A percentile compares a stretch with the other conserved stretches of the same genome.
phyloP scores from a whole-genome alignment of 2,329 filamentous ascomycete species.

The Pyrenophora seminiperda region DNA sequence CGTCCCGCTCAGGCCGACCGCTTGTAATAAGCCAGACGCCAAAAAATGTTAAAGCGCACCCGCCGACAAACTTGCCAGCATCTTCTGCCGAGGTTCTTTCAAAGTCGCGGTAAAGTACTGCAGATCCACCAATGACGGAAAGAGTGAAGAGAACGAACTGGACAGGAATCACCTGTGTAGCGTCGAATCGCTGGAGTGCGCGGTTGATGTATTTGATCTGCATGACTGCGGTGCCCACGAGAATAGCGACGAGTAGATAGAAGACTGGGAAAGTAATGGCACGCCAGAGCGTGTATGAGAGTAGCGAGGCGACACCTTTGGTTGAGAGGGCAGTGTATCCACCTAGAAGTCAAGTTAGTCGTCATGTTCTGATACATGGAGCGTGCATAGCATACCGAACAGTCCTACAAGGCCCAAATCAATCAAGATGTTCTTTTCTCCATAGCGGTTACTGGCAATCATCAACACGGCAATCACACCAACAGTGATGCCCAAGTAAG shows the following conservation, averaged over 20 bases:
- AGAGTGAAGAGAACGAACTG: constrained; percentile 97
- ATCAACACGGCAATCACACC: constrained; percentile 76
- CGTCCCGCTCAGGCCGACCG: constrained; percentile 58
- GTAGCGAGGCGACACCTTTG: constrained; percentile 92
- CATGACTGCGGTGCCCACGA: constrained; percentile 86
- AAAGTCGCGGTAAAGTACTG: constrained; percentile 92
- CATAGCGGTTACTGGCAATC: constrained; percentile 81
- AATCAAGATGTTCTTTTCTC: constrained; percentile 84
- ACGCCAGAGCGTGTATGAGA: constrained; percentile 87
- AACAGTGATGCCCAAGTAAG: constrained; percentile 81
- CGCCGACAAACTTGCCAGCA: constrained; percentile 83
- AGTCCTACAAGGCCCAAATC: constrained; percentile 91
- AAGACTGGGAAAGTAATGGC: constrained; percentile 91
- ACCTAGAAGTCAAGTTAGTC: constrained; percentile 52
- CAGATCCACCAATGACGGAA: constrained; percentile 92
- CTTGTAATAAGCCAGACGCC: constrained; percentile 98
- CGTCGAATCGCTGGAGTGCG: constrained; percentile 88
- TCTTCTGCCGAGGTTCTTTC: constrained; percentile 76
- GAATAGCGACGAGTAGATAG: constrained; percentile 79
- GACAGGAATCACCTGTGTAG: constrained; percentile 95
- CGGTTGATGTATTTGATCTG: constrained; percentile 97
- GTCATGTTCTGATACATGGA: neutral
- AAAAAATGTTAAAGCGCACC: constrained; percentile 89
- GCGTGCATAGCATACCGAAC: constrained; percentile 70
- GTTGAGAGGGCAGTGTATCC: constrained; percentile 97